These are phyloP conservation scores for Aspergillus transmontanensis DNA, from an alignment of 2,329 filamentous ascomycete species.

Conservation along the genomic window DNA sequence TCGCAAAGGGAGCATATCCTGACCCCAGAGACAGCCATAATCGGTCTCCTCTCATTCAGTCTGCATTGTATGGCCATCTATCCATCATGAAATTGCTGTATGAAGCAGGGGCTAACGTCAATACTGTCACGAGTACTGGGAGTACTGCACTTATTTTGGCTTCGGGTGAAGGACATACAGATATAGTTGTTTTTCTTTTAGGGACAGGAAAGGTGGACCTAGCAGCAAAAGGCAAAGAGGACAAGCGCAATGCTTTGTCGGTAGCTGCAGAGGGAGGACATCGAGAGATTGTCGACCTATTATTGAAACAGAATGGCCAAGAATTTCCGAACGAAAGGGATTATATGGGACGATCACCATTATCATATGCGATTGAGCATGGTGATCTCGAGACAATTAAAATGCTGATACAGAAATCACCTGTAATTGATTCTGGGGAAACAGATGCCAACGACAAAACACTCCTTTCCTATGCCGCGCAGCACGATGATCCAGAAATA, in stretches of 20 bases:
- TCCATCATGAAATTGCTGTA: not conserved
- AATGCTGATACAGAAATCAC: not conserved
- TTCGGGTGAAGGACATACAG: not conserved
- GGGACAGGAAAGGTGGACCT: not conserved
- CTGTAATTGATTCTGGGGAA: not conserved
- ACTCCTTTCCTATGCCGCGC: not conserved
- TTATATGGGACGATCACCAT: not conserved
- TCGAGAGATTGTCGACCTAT: not conserved
- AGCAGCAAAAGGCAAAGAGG: not conserved
- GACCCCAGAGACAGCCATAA: not conserved
- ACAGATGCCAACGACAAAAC: not conserved
- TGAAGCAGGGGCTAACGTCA: not conserved
- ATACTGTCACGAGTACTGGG: not conserved
- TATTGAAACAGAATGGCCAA: not conserved
- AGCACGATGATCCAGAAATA: not conserved
- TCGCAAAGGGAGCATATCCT: not conserved
- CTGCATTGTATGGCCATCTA: not conserved
- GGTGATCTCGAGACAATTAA: not conserved
- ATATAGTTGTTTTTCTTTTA: not conserved
- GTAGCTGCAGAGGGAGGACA: not conserved
- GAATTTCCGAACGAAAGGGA: not conserved
- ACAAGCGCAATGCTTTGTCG: not conserved
- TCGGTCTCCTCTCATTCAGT: not conserved
- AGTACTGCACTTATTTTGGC: not conserved
- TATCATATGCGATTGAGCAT: not conserved